Evolutionary conservation across 768 basidiomycete species (phyloP).

Genomic region (Arthromyces matolae): DNA sequence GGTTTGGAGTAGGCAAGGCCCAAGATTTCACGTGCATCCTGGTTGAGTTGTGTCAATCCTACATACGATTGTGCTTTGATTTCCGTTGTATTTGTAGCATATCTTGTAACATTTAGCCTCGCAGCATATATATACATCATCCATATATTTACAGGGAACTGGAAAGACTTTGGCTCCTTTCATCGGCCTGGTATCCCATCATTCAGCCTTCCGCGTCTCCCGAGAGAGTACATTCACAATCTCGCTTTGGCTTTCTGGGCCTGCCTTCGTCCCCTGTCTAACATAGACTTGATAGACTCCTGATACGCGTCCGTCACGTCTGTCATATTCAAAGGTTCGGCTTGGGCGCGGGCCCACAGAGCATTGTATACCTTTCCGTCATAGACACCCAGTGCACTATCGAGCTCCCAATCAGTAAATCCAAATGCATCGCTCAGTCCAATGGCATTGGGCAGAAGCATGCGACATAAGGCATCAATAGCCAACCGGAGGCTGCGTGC

Average conservation of each 20-base stretch:
- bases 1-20: conserved; percentile 30
- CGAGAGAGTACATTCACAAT: conserved; percentile 22
- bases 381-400: conserved; percentile 62
- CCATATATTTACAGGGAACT: too few relatives aligned
- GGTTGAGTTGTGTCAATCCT: too few relatives aligned
- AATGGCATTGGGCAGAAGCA: conserved; percentile 60
- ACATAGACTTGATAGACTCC: conserved; percentile 51
- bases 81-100: neutral
- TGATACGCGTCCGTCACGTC: conserved; percentile 55
- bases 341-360: conserved; percentile 56
- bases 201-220: too few relatives aligned
- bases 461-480: conserved; percentile 45
- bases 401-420: conserved; percentile 71
- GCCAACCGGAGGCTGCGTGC: conserved; percentile 46
- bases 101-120: neutral
- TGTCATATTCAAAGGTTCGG: conserved; percentile 55
- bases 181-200: neutral
- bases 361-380: conserved; percentile 66
- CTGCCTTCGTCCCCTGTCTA: conserved; percentile 42
- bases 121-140: too few relatives aligned
- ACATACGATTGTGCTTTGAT: too few relatives aligned
- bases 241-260: conserved; percentile 27
- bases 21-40: too few relatives aligned
- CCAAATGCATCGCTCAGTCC: conserved; percentile 72
- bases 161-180: neutral